Conservation (phyloP, 495 filamentous ascomycete species). For the Neurospora africana region DNA sequence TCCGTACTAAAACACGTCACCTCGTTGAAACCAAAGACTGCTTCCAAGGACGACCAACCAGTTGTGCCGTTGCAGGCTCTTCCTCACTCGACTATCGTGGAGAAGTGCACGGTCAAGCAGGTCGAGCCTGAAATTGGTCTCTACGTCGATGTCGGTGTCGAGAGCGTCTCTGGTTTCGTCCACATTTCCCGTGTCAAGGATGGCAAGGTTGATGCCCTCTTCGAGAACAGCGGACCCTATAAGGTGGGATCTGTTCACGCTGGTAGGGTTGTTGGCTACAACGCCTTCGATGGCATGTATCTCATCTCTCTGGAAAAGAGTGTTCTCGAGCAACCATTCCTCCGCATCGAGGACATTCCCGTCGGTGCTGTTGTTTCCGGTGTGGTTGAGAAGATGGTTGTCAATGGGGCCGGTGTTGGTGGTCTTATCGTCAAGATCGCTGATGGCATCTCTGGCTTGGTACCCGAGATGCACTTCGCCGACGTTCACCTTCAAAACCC, state of each 20-base stretch:
- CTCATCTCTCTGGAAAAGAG: slow-evolving; percentile 73
- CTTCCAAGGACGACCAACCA: slow-evolving; percentile 17
- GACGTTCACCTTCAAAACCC: slow-evolving; percentile 83
- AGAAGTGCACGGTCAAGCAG: slow-evolving; percentile 63
- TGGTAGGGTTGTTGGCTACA: slow-evolving; percentile 77
- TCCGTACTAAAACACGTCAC: slow-evolving; percentile 77
- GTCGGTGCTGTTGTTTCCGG: slow-evolving; percentile 75
- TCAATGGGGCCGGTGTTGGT: slow-evolving; percentile 60
- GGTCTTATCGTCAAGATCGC: slow-evolving; percentile 74
- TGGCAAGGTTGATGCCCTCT: slow-evolving; percentile 70
- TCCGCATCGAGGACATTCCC: slow-evolving; percentile 78
- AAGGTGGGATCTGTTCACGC: slow-evolving; percentile 66
- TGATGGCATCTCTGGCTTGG: slow-evolving; percentile 76
- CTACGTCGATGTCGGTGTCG: slow-evolving; percentile 68
- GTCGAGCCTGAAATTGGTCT: slow-evolving; percentile 70
- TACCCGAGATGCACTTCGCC: slow-evolving; percentile 77
- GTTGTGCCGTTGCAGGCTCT: slow-evolving; percentile 41
- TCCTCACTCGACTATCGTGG: slow-evolving; percentile 63
- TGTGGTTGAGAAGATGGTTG: slow-evolving; percentile 71
- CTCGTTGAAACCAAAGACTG: slow-evolving; percentile 45
- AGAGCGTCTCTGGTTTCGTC: slow-evolving; percentile 70
- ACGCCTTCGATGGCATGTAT: slow-evolving; percentile 73
- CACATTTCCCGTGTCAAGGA: slow-evolving; percentile 89
- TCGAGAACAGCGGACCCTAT: slow-evolving; percentile 63
- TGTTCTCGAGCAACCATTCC: slow-evolving; percentile 76